These are phyloP conservation scores for Globisporangium splendens DNA, from an alignment of 352 stramenopile species.

Conservation along the genomic window DNA sequence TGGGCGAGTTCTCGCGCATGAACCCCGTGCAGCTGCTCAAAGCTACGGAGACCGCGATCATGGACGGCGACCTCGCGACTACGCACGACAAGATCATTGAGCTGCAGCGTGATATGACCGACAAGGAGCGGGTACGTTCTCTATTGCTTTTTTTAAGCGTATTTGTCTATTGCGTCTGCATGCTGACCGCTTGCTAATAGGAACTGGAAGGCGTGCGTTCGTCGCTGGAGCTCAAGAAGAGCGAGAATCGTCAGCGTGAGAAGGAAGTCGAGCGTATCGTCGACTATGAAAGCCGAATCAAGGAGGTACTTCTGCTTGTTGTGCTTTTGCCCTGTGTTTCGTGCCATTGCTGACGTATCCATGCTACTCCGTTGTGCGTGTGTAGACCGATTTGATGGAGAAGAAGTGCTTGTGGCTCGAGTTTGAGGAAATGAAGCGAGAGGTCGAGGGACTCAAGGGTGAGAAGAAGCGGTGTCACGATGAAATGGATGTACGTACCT, in stretches of 20 bases:
- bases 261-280: slow-evolving; percentile 84
- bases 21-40: slow-evolving; percentile 71
- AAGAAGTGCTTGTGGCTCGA: slow-evolving; percentile 86
- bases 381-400: slow-evolving; percentile 76
- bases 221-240: slow-evolving; percentile 80
- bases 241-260: slow-evolving; percentile 73
- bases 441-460: slow-evolving; percentile 64
- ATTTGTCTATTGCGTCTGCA: neutral
- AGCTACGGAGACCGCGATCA: slow-evolving; percentile 75
- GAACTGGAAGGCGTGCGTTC: slow-evolving; percentile 60
- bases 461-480: slow-evolving; percentile 71
- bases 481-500: slow-evolving; percentile 48
- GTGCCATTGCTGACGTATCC: neutral
- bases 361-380: neutral
- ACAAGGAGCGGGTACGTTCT: slow-evolving; percentile 55
- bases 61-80: slow-evolving; percentile 62
- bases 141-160: neutral
- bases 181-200: slow-evolving; percentile 15
- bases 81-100: slow-evolving; percentile 80
- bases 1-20: slow-evolving; percentile 88
- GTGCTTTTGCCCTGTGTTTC: neutral
- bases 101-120: slow-evolving; percentile 65
- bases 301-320: slow-evolving; percentile 41
- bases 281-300: slow-evolving; percentile 71
- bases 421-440: slow-evolving; percentile 68